Evolutionary conservation across 2,329 filamentous ascomycete genomes (phyloP).

Genomic region (Dactylella cylindrospora): DNA sequence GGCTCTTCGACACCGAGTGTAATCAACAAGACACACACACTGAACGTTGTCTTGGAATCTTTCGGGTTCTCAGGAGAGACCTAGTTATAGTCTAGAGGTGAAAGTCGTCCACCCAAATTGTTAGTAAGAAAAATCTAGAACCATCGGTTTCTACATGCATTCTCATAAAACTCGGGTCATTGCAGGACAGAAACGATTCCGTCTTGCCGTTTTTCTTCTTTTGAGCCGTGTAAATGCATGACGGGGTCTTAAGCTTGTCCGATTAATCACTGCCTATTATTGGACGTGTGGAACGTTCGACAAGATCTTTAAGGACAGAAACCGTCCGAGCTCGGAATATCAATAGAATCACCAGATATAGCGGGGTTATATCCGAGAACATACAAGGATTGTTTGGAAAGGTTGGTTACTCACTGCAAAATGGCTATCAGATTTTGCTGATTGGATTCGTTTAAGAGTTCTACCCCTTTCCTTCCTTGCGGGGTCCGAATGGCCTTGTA

Average conservation of each 20-base stretch:
- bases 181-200: too few relatives aligned
- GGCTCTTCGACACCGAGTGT: too few relatives aligned
- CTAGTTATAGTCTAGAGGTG: not conserved
- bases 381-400: not conserved
- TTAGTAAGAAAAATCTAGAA: slow-evolving; percentile 1
- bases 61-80: not conserved
- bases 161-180: too few relatives aligned
- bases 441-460: not conserved
- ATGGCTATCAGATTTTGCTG: not conserved
- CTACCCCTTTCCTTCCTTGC: not conserved
- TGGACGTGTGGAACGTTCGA: slow-evolving; percentile 30
- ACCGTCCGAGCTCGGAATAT: slow-evolving; percentile 7
- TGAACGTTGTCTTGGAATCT: not conserved
- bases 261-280: slow-evolving; percentile 1
- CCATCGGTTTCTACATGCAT: too few relatives aligned
- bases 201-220: not conserved
- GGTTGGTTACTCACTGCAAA: not conserved
- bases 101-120: too few relatives aligned
- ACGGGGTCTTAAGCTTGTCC: not conserved
- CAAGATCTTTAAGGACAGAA: slow-evolving; percentile 8
- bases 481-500: not conserved
- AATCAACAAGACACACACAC: not conserved
- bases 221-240: not conserved
- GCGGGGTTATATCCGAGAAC: slow-evolving; percentile 27
- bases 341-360: not conserved